Percentiles rank a stretch among this genome's conserved stretches.
Conservation (phyloP, 148 eudicot genomes). For the Silene latifolia region DNA sequence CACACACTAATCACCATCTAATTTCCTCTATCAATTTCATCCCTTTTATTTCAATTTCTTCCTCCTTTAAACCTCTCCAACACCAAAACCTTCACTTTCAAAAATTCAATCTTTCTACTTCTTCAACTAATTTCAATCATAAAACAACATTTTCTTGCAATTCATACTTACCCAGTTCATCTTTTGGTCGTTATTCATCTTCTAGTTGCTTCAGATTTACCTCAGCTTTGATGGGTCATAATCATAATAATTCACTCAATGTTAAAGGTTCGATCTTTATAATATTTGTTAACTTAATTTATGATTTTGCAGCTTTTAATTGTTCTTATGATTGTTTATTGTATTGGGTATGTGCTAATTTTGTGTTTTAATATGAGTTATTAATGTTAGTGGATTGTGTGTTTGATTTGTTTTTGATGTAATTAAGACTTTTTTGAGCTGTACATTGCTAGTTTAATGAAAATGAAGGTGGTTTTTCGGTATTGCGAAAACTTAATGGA, state of each 20-base stretch:
- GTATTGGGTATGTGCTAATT: not conserved
- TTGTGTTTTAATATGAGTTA: not conserved
- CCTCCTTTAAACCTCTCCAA: conserved; percentile 16
- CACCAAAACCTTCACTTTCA: conserved; percentile 8
- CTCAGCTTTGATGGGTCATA: conserved; percentile 29
- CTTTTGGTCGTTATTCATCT: conserved; percentile 12
- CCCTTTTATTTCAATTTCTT: conserved; percentile 20
- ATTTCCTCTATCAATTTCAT: conserved; percentile 19
- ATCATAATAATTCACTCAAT: conserved; percentile 16
- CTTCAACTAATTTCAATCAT: not conserved
- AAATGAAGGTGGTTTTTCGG: not conserved
- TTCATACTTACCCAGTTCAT: conserved; percentile 21
- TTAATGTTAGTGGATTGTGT: too few species aligned
- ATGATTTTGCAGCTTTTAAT: not conserved
- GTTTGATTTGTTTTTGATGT: not conserved
- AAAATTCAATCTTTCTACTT: conserved; percentile 17
- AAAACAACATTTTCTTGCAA: conserved; percentile 8
- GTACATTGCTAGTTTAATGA: not conserved
- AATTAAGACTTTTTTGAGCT: not conserved
- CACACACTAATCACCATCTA: conserved; percentile 23
- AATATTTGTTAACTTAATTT: not conserved
- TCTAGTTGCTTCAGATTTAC: conserved; percentile 10
- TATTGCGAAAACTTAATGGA: not conserved
- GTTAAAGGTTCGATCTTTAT: conserved; percentile 25
- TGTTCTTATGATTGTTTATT: not conserved